These are phyloP conservation scores for Lasiosphaeria hispida DNA, from an alignment of 495 filamentous ascomycete genomes.

Conservation along the genomic window DNA sequence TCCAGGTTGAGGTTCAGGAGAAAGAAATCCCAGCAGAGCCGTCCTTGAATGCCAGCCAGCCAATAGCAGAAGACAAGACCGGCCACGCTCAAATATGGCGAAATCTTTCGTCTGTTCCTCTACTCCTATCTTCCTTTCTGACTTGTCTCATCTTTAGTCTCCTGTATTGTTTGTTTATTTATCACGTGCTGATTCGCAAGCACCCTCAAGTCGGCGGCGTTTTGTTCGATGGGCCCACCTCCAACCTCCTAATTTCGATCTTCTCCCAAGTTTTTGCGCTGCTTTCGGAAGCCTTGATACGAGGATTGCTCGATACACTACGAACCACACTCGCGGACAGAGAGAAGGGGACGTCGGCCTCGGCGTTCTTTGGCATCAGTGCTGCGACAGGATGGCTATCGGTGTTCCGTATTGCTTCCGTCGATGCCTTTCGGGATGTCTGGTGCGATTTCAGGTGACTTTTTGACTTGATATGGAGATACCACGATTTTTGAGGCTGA, in stretches of 20 bases:
- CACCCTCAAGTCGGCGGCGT: conserved; percentile 5
- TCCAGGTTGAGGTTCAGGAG: neutral
- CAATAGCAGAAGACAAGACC: neutral
- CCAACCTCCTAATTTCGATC: conserved; percentile 8
- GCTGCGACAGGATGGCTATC: conserved; percentile 6
- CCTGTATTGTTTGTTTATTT: conserved; percentile 7
- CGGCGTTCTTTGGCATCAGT: conserved; percentile 11
- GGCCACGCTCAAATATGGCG: neutral
- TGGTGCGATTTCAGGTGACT: conserved; percentile 7
- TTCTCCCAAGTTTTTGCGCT: conserved; percentile 12
- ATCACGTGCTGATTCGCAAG: conserved; percentile 2
- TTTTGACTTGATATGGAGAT: neutral
- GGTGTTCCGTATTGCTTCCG: neutral
- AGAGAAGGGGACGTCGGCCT: conserved; percentile 6
- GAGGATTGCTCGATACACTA: conserved; percentile 5
- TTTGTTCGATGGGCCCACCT: conserved; percentile 5
- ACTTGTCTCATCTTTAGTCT: conserved; percentile 4
- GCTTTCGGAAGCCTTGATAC: conserved; percentile 2
- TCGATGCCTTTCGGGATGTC: conserved; percentile 4
- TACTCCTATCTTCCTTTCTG: conserved; percentile 3
- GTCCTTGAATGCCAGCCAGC: neutral
- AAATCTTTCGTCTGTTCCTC: neutral
- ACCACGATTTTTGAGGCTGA: neutral
- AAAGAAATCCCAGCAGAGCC: neutral
- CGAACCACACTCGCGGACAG: conserved; percentile 5